These are phyloP conservation scores for Leccinum sublutescens DNA, from an alignment of 768 basidiomycete genomes.

Conservation along the genomic window DNA sequence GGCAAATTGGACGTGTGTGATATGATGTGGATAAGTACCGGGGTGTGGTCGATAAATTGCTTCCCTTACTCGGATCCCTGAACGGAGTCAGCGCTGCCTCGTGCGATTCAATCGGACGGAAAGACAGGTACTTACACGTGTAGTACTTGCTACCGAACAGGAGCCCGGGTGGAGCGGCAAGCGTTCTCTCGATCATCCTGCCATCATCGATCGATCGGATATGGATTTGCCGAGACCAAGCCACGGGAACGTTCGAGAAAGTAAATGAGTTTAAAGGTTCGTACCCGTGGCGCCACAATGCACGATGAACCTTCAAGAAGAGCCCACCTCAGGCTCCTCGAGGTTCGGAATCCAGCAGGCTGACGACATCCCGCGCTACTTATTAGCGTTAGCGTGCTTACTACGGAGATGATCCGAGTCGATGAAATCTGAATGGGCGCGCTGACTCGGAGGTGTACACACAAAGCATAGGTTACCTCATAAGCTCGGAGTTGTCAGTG, in stretches of 20 bases:
- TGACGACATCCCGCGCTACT: neutral
- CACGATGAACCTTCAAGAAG: neutral
- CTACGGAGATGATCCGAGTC: neutral
- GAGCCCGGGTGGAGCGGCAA: neutral
- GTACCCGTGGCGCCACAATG: neutral
- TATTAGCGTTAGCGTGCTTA: neutral
- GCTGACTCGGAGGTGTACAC: neutral
- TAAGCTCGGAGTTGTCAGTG: neutral
- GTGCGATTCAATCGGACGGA: neutral
- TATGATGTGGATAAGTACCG: neutral
- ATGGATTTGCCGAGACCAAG: neutral
- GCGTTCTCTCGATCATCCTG: neutral
- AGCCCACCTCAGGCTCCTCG: too few species aligned
- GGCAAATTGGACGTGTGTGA: neutral
- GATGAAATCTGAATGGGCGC: neutral
- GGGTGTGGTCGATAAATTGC: neutral
- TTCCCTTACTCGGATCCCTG: neutral
- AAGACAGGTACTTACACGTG: neutral
- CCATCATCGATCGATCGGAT: neutral
- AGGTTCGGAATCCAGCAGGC: neutral
- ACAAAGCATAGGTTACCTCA: neutral
- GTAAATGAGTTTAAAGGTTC: neutral
- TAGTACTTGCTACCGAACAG: neutral
- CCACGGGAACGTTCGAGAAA: neutral
- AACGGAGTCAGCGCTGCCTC: neutral